phyloP scores from a whole-genome alignment of 352 stramenopile genomes.

The Stramenopiles sp. region DNA sequence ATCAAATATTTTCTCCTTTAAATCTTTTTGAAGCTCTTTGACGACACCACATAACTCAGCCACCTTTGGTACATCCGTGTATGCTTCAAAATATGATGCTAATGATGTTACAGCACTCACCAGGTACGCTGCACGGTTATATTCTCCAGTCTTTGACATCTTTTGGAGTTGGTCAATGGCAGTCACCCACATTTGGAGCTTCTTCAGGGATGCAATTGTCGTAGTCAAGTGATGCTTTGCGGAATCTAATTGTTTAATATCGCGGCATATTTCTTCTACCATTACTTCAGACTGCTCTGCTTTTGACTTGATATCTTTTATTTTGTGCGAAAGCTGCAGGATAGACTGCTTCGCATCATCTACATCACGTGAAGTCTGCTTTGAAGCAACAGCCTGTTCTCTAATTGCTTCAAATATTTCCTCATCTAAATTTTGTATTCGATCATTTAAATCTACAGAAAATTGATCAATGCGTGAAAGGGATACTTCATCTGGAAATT shows the following conservation, averaged over 20 bases:
- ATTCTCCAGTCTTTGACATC: slow-evolving; percentile 26
- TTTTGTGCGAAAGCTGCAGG: slow-evolving; percentile 47
- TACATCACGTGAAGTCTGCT: slow-evolving; percentile 24
- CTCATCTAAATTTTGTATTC: slow-evolving; percentile 37
- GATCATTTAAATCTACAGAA: slow-evolving; percentile 27
- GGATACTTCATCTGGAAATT: slow-evolving; percentile 38
- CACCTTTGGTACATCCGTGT: slow-evolving; percentile 56
- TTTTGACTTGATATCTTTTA: slow-evolving; percentile 58
- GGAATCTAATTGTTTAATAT: slow-evolving; percentile 92
- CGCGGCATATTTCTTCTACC: slow-evolving; percentile 82
- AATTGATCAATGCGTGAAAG: slow-evolving; percentile 35
- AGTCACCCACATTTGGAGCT: slow-evolving; percentile 86
- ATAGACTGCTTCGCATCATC: slow-evolving; percentile 29
- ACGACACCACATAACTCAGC: slow-evolving; percentile 54
- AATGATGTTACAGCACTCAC: slow-evolving; percentile 77
- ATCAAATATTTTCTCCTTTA: slow-evolving; percentile 46
- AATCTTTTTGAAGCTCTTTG: slow-evolving; percentile 37
- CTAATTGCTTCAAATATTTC: slow-evolving; percentile 31
- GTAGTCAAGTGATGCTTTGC: slow-evolving; percentile 72
- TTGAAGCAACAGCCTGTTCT: slow-evolving; percentile 28
- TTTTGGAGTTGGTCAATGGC: slow-evolving; percentile 48
- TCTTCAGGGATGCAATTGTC: slow-evolving; percentile 45
- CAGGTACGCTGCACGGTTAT: slow-evolving; percentile 65
- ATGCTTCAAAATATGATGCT: slow-evolving; percentile 75
- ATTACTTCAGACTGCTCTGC: slow-evolving; percentile 71